phyloP scores from a whole-genome alignment of 2,329 filamentous ascomycete species.

The Aspergillus texensis region DNA sequence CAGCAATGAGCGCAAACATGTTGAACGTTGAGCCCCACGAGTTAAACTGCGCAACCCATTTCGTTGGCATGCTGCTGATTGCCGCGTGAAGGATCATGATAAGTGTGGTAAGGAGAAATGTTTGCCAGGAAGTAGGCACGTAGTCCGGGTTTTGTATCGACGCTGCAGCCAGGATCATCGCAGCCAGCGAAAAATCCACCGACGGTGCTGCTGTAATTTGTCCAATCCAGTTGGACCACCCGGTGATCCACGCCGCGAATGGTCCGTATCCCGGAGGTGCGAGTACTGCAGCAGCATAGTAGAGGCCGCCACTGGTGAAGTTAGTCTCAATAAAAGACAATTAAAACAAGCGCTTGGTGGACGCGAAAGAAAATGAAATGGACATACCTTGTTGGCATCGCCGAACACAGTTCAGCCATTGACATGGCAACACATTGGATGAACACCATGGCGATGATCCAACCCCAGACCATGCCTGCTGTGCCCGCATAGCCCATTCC shows the following conservation, averaged over 20 bases:
- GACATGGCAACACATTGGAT: constrained; percentile 70
- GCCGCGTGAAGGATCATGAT: constrained; percentile 69
- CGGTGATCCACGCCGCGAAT: constrained; percentile 69
- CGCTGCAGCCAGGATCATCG: constrained; percentile 71
- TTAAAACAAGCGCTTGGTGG: not conserved
- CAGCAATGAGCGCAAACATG: constrained; percentile 66
- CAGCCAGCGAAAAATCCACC: constrained; percentile 66
- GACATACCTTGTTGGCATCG: constrained; percentile 66
- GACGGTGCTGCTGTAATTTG: constrained; percentile 68
- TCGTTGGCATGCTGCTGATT: constrained; percentile 71
- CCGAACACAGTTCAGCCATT: constrained; percentile 72
- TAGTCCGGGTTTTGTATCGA: constrained; percentile 71
- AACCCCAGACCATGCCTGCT: constrained; percentile 74
- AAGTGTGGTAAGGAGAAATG: constrained; percentile 67
- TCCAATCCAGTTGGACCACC: constrained; percentile 71
- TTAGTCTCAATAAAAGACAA: not conserved
- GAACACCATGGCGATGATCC: constrained; percentile 72
- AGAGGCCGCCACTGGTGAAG: constrained; percentile 62
- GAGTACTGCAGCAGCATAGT: constrained; percentile 73
- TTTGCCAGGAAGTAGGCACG: constrained; percentile 66
- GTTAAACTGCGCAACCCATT: constrained; percentile 71
- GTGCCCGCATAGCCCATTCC: constrained; percentile 59
- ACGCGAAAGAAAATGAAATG: not conserved
- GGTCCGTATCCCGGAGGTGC: constrained; percentile 68
- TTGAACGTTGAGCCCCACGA: constrained; percentile 72